These are phyloP conservation scores for Helianthus tuberosus DNA, from an alignment of 129 eudicot species.

Conservation along the genomic window DNA sequence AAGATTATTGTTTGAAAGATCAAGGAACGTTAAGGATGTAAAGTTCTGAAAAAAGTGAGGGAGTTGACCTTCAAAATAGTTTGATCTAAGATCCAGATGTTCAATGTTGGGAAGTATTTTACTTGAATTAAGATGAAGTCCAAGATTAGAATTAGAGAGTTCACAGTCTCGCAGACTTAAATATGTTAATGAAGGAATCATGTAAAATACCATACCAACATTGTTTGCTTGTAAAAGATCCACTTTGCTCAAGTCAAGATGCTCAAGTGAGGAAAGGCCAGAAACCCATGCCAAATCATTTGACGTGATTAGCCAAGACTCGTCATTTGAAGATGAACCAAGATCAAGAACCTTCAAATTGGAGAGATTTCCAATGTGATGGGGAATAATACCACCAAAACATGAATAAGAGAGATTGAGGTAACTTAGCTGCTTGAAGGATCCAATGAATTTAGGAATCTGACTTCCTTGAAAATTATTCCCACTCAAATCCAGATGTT, in stretches of 20 bases:
- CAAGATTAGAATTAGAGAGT: no score
- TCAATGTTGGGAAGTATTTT: neutral
- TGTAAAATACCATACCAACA: neutral
- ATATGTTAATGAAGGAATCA: neutral
- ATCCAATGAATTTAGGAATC: conserved; percentile 22
- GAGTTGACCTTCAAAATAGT: no score
- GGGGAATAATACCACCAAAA: conserved; percentile 26
- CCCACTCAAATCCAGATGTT: conserved; percentile 20
- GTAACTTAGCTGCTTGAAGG: conserved; percentile 12
- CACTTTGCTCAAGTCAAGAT: neutral
- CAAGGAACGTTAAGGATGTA: no score
- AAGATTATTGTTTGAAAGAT: no score
- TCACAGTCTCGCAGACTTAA: neutral
- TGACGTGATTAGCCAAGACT: no score
- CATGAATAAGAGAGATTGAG: conserved; percentile 19
- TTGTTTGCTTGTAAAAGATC: neutral
- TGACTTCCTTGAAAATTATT: conserved; percentile 12
- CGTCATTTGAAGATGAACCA: neutral
- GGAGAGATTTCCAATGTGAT: conserved; percentile 36
- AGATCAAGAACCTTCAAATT: conserved; percentile 32
- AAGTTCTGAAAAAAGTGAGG: no score
- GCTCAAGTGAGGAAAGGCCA: neutral
- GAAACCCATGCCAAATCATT: neutral
- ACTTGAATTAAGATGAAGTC: neutral
- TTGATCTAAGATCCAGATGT: neutral